Percentiles rank a stretch among this genome's conserved stretches.
phyloP scores from a whole-genome alignment of 805 yeast genomes.

The Myxozyma vanderwaltii region DNA sequence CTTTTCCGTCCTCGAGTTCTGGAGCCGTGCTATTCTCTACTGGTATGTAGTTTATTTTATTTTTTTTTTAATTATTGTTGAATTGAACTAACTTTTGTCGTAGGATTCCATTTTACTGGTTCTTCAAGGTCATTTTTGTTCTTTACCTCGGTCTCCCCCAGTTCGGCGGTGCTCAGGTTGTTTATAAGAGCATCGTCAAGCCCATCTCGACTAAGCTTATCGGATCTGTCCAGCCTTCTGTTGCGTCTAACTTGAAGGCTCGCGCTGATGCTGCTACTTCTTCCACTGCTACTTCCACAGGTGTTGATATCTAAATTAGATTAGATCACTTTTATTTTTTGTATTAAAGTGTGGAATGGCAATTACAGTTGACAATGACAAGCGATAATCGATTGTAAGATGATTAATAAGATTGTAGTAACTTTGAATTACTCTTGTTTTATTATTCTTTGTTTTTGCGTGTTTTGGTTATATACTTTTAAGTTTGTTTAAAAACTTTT shows the following conservation, averaged over 20 bases:
- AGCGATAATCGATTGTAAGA: no score
- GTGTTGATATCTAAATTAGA: constrained; percentile 28
- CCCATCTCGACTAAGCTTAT: constrained; percentile 32
- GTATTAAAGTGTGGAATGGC: neutral
- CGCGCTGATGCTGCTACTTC: constrained; percentile 39
- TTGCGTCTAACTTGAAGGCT: constrained; percentile 39
- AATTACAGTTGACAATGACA: neutral
- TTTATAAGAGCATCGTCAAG: constrained; percentile 61
- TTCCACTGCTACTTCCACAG: constrained; percentile 32
- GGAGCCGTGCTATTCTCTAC: constrained; percentile 89
- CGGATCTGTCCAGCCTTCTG: constrained; percentile 13
- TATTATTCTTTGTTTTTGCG: no score
- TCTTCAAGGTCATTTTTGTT: constrained; percentile 85
- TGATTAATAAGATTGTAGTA: no score
- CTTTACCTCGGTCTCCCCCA: constrained; percentile 86
- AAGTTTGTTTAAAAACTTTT: no score
- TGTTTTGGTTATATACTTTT: no score
- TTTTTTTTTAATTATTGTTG: neutral
- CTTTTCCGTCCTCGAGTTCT: constrained; percentile 88
- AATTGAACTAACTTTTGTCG: neutral
- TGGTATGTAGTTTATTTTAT: constrained; percentile 49
- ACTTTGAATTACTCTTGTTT: no score
- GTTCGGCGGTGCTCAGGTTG: constrained; percentile 78
- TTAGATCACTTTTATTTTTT: neutral
- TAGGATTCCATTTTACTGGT: constrained; percentile 88